These are phyloP conservation scores for Tricholoma terreum DNA, from an alignment of 768 basidiomycete species.

Conservation along the genomic window DNA sequence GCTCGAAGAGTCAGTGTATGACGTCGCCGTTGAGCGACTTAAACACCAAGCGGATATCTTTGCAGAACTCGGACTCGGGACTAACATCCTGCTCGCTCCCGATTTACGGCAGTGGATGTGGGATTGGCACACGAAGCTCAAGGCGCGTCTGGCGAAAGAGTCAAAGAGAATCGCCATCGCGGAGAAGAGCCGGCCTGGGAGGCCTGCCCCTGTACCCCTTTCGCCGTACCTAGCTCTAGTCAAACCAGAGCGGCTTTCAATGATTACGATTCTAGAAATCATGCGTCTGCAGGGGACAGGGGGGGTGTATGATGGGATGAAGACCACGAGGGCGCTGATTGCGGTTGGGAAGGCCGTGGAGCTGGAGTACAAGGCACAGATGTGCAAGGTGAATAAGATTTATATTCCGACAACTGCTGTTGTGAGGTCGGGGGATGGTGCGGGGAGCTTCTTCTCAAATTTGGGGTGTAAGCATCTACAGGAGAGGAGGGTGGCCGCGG, in stretches of 20 bases:
- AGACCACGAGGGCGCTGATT: slow-evolving; percentile 79
- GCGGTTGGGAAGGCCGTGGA: slow-evolving; percentile 83
- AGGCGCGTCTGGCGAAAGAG: slow-evolving; percentile 46
- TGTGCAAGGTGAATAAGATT: slow-evolving; percentile 65
- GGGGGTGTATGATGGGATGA: slow-evolving; percentile 83
- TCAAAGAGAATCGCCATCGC: slow-evolving; percentile 41
- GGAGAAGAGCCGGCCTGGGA: slow-evolving; percentile 23
- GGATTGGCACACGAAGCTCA: slow-evolving; percentile 74
- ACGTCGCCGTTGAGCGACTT: slow-evolving; percentile 72
- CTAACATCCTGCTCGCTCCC: slow-evolving; percentile 39
- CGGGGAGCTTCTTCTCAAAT: slow-evolving; percentile 50
- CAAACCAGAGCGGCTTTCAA: slow-evolving; percentile 72
- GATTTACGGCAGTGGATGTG: slow-evolving; percentile 81
- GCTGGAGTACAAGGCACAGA: slow-evolving; percentile 84
- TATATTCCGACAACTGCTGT: slow-evolving; percentile 33
- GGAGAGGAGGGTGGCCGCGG: slow-evolving; percentile 62
- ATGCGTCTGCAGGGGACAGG: slow-evolving; percentile 79
- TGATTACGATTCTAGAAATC: slow-evolving; percentile 86
- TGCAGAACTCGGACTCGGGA: slow-evolving; percentile 53
- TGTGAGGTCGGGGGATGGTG: slow-evolving; percentile 19
- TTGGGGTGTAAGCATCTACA: slow-evolving; percentile 60
- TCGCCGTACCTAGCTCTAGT: slow-evolving; percentile 76
- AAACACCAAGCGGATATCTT: slow-evolving; percentile 60
- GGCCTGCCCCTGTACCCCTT: slow-evolving; percentile 25
- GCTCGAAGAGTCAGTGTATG: slow-evolving; percentile 83